Base-by-base conservation (phyloP, 352 stramenopile species). In the Phytophthora idaei region DNA sequence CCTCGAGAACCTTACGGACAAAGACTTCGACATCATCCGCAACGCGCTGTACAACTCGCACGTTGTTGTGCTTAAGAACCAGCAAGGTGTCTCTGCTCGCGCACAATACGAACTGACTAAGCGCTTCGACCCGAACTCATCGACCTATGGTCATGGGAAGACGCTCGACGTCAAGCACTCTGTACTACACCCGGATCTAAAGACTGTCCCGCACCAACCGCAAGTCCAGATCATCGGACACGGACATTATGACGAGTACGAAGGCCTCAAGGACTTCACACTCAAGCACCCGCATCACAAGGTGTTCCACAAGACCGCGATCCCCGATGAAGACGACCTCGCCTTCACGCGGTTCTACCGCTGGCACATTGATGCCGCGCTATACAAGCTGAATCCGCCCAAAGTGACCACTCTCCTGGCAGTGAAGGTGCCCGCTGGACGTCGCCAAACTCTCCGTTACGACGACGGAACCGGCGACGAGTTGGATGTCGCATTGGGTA, bases 211-310 rank as follows among this genome's bases (percentile, higher is more conserved):
- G 47, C 63, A 72, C 37, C 68, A 76, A 34, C 68, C 68, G 21
- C 68, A 76, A 41, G 68, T 76, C 14, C 68, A 76, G 54, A 71
- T 76, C 17, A 76, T 76, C 29, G 68, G 68, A 7, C 60, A 76
- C 25, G 68, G 68, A 42, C 68, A 76, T 48, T 76, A 72, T 47
- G 68, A 76, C 14, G 68, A 72, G 57, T 76, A 72, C 47, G 68
- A 72, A 57, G 68, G 68, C 27, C 63, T 76, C 14, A 54, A 76
- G 28, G 44, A 76, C 63, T 76, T 76, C 42, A 69, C 63, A 14
- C 64, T 76, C 46, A 65, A 69, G 11, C 68, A 76, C 36, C 68
- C 68, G 21, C 68, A 76, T 25, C 63, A 76, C 68, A 76, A 76
- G 31, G 44, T 66, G 21, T 76, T 76, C 37, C 68, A 72, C 57